Conservation (phyloP, 805 yeast species). For the Candida ortonii region DNA sequence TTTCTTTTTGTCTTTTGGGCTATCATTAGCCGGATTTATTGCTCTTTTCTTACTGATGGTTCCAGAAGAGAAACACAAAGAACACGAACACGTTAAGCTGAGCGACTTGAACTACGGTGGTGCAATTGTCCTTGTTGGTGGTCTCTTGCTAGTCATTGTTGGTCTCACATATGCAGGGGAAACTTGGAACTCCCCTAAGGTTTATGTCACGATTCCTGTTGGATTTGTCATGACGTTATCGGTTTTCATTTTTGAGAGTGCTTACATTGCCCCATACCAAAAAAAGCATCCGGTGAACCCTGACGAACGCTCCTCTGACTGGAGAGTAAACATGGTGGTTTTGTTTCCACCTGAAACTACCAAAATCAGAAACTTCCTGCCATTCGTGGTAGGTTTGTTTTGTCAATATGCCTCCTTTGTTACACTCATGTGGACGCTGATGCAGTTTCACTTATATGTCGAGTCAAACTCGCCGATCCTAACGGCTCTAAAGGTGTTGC, state of each 20-base stretch:
- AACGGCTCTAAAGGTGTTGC: constrained; percentile 37
- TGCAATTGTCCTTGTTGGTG: constrained; percentile 32
- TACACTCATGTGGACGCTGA: constrained; percentile 5
- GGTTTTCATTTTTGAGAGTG: constrained; percentile 33
- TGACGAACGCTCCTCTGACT: constrained; percentile 11
- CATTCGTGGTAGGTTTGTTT: constrained; percentile 11
- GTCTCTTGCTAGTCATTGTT: constrained; percentile 38
- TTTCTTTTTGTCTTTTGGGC: constrained; percentile 38
- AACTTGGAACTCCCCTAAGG: constrained; percentile 39
- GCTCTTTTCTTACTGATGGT: constrained; percentile 26
- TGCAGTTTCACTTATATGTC: constrained; percentile 28
- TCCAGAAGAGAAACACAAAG: constrained; percentile 28
- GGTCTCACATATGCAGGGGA: constrained; percentile 47
- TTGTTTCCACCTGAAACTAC: constrained; percentile 23
- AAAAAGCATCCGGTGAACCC: background rate
- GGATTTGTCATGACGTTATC: constrained; percentile 34
- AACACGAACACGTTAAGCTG: constrained; percentile 22
- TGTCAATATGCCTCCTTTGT: constrained; percentile 9
- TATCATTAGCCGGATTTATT: constrained; percentile 16
- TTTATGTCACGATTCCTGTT: constrained; percentile 40
- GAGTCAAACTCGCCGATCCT: constrained; percentile 32
- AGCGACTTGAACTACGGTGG: constrained; percentile 37
- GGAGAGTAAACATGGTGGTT: constrained; percentile 17
- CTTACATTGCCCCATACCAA: constrained; percentile 17
- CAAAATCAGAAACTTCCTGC: constrained; percentile 21